Conservation (phyloP, 345 rosid genomes). For the Syzygium jambos region DNA sequence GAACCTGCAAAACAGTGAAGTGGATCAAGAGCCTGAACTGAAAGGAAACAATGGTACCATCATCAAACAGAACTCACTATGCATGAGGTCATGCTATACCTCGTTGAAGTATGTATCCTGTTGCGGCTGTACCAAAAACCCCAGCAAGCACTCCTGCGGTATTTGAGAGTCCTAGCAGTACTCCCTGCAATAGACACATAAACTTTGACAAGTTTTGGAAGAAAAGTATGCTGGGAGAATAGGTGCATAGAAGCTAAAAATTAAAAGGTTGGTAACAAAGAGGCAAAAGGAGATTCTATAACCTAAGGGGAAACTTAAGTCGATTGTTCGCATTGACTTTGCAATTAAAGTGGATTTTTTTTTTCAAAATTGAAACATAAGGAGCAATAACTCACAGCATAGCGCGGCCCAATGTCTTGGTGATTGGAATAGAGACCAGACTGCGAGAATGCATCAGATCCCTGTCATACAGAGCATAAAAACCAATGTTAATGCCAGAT, state of each 20-base stretch:
- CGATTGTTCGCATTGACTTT: background rate
- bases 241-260: background rate
- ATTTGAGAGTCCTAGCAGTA: slow-evolving; percentile 83
- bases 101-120: slow-evolving; percentile 87
- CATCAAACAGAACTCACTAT: background rate
- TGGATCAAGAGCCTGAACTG: background rate
- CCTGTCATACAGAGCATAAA: slow-evolving; percentile 36
- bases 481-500: background rate
- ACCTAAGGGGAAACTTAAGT: background rate
- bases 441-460: slow-evolving; percentile 93
- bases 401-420: slow-evolving; percentile 96
- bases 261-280: background rate
- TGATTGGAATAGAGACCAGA: slow-evolving; percentile 97
- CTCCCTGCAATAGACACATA: slow-evolving; percentile 52
- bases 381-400: slow-evolving; percentile 52
- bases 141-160: slow-evolving; percentile 96
- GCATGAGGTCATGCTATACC: slow-evolving; percentile 23
- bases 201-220: background rate
- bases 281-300: background rate
- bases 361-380: background rate
- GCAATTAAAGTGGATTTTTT: background rate
- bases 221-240: background rate
- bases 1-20: slow-evolving; percentile 41
- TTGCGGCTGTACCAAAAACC: slow-evolving; percentile 93
- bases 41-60: background rate